Base-by-base conservation (phyloP, 805 yeast genomes). In the Blastobotrys robertii region DNA sequence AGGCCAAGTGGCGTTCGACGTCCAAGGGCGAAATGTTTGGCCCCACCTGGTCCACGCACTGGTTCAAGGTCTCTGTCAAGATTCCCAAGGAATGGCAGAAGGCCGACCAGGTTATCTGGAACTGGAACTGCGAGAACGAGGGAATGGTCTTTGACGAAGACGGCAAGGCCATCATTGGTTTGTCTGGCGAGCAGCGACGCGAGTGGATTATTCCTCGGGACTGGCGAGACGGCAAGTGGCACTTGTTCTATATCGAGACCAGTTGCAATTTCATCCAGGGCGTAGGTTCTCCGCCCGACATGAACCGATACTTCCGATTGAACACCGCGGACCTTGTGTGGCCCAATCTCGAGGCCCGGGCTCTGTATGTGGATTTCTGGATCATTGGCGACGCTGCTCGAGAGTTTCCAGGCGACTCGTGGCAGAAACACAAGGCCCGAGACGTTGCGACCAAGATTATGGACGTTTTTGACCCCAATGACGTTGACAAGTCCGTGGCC, bases 241-340 rank as follows among this genome's bases (percentile, higher is more conserved):
- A 82, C 57, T 59, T 60, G 2, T 85, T 88, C 53, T 92, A 84
- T 60, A 65, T 92, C 43, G 98, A 90, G 60, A 79, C 86, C 57
- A 84, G 92, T 9, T 90, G 96, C 59, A 92, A 90, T 64, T 94
- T 95, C 12, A 90, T 90, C 92, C 85, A 83, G 60, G 95, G 95
- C 9, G 74, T 77, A 49, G 70, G 65, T 40, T 45, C 52, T 13
- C 84, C 84, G 3, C 86, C 87, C 1, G 79, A 81, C 53, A 77
- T 79, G 15, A 79, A 84, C 60, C 70, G 84, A 45, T 78, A 72
- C 59, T 92, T 88, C 63, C 62, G 72, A 25, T 67, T 92, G 45
- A 66, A 66, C 46, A 66, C 64, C 35, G 92, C 92, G 10, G 96
- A 88, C 58, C 66, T 90, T 48, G 81, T 84, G 11, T 74, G 82